Evolutionary conservation across 2,329 filamentous ascomycete genomes (phyloP), one percentile per base, ranked within the genome.

Genomic region (Dactylellina parvicollis): DNA sequence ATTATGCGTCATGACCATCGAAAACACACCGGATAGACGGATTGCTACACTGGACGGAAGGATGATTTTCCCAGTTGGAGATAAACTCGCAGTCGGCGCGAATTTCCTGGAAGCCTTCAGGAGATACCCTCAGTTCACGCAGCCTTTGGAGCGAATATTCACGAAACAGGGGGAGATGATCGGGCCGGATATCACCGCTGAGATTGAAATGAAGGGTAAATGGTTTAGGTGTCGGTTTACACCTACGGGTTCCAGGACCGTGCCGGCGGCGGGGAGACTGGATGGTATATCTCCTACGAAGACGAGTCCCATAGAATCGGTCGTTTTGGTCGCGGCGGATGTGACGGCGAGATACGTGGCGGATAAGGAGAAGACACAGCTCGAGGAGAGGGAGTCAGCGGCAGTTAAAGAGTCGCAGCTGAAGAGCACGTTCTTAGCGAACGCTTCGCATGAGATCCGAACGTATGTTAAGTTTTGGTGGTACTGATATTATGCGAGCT

Each of bases 391-490:
- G 30, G 69, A 74, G n/a, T 74, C 69, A 10, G 69, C 69, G 2
- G 69, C 69, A 14, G 60, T 74, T 1, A 74, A 74, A 12, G 60
- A 66, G 18, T 66, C 69, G 5, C 69, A 74, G 18, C 34, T 74
- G 24, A 74, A 74, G 38, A 74, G 69, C 38, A 74, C 69, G 28
- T 74, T 74, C 16, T 55, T 74, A 32, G 69, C 69, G 10, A 74
- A 74, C 50, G 69, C 69, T 12, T 74, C 69, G 3, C 69, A 74
- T 34, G 69, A 74, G 26, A 74, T 74, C 22, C 60, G 69, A 26
- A 74, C 69, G 69, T 72, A 65, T 20, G 67, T 59, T 10, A 24
- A 14, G 1, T 14, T n/a, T 34, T 30, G 3, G 20, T 3, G 16
- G 14, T 4, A 14, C 0, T 34, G 18, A 7, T 4, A 3, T 26